Base-by-base conservation (phyloP, 805 yeast species). In the Hanseniaspora lachancei region DNA sequence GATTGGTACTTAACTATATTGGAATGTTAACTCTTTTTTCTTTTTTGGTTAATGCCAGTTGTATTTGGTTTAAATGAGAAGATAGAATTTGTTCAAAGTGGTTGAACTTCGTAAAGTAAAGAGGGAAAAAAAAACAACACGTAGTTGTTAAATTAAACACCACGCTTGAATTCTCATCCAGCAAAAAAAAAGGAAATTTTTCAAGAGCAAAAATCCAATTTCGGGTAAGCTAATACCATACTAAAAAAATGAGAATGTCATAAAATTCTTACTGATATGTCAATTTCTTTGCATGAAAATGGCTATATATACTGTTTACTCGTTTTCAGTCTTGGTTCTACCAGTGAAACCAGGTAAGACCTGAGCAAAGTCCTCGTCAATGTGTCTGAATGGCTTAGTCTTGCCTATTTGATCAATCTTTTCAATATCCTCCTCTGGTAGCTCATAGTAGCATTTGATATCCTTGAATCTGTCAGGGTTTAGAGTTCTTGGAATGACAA, bases 401-500 rank as follows among this genome's bases (percentile, higher is more conserved):
- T 59, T 51, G 42, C 74, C 75, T 42, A 66, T 47, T 3, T 64
- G 54, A 49, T 64, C 68, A 58, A 77, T 62, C 24, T 60, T 60
- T n/a, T 65, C 63, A 51, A 77, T 55, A 48, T 78, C 81, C 49
- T 72, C 75, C 20, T 63, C 61, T 34, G 72, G 63, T 40, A 79
- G 67, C 18, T 72, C 68, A 39, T 71, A 69, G 51, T 67, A 60
- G 8, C 59, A 24, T 58, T 70, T 68, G 42, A 71, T 63, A 63
- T 74, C 74, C 21, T 69, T 61, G 51, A 86, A 77, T 65, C 95
- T 78, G 24, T 74, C 75, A n/a, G 77, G 72, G 52, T 84, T 86
- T 16, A 80, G 73, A 0, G 95, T 82, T 70, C 89, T 79, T 47
- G 93, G 88, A 48, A 86, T 68, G 1, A 77, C 80, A 10, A 74